Conservation (phyloP, 2,329 filamentous ascomycete genomes). For the Dothistroma septosporum region DNA sequence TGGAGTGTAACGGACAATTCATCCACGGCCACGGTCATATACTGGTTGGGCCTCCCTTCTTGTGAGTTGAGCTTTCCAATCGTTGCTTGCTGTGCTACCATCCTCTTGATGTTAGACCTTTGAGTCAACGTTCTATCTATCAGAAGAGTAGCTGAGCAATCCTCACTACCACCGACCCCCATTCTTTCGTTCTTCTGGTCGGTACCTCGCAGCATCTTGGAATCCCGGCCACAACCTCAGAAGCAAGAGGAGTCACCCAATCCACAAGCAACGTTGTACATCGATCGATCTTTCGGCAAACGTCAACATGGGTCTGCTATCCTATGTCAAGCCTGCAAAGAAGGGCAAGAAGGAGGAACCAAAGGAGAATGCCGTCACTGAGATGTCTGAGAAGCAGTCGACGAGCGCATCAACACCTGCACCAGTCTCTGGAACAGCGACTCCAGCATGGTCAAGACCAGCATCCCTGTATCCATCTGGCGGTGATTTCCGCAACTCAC, state of each 20-base stretch:
- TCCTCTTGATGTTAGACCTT: conserved; percentile 15
- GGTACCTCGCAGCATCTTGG: background rate
- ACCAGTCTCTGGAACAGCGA: conserved; percentile 18
- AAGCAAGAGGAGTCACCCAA: background rate
- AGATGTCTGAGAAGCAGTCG: conserved; percentile 19
- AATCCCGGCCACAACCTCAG: background rate
- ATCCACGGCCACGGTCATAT: conserved; percentile 8
- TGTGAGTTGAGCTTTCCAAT: conserved; percentile 2
- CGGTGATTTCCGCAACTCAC: conserved; percentile 37
- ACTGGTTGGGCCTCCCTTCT: conserved; percentile 4
- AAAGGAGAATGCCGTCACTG: conserved; percentile 8
- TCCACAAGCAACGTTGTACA: background rate
- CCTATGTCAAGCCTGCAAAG: conserved; percentile 23
- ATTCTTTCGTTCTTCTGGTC: conserved; percentile 2
- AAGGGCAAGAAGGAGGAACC: conserved; percentile 16
- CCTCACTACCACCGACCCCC: conserved; percentile 4
- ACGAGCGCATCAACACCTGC: background rate
- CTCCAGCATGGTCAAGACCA: conserved; percentile 34
- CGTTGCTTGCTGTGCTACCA: conserved; percentile 2
- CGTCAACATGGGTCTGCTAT: conserved; percentile 24
- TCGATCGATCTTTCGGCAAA: background rate
- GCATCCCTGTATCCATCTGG: conserved; percentile 34
- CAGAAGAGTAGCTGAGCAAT: background rate
- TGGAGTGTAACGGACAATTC: background rate
- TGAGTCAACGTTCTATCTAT: conserved; percentile 21